Evolutionary conservation across 257 asterid genomes (phyloP).

Genomic region (Solanum pimpinellifolium): DNA sequence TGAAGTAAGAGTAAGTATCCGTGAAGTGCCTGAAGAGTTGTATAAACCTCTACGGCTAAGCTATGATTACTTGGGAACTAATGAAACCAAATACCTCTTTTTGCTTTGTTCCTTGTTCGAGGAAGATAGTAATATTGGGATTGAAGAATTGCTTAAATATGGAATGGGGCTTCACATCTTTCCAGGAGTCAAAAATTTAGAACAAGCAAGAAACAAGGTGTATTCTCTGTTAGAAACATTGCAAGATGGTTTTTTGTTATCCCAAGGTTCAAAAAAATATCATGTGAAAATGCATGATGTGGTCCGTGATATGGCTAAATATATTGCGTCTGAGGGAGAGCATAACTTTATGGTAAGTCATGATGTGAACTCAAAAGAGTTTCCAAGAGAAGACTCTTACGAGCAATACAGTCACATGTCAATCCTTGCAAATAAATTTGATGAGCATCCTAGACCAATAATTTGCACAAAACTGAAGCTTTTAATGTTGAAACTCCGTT

Average conservation of each 20-base stretch:
- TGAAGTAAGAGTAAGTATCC: background rate
- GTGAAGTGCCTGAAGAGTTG: background rate
- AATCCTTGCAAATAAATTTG: background rate
- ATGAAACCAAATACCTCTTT: background rate
- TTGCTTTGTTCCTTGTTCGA: constrained; percentile 1
- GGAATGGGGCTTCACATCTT: background rate
- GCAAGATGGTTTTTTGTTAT: background rate
- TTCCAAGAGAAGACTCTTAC: background rate
- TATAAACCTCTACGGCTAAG: background rate
- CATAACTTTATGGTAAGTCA: background rate
- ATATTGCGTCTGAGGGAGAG: background rate
- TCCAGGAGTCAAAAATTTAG: background rate
- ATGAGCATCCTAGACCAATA: background rate
- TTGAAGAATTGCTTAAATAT: background rate
- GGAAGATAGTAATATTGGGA: background rate
- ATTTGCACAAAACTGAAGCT: background rate
- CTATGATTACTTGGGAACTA: background rate
- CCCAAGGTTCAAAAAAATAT: background rate
- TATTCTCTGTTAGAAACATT: background rate
- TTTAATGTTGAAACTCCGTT: background rate
- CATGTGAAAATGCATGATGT: constrained; percentile 6
- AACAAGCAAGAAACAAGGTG: background rate
- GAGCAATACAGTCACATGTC: background rate
- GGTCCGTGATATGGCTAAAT: background rate
- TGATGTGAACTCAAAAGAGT: background rate